Evolutionary conservation across 108 stramenopile genomes (phyloP), one percentile per base, ranked within the genome.

Genomic region (Asterionellopsis glacialis): DNA sequence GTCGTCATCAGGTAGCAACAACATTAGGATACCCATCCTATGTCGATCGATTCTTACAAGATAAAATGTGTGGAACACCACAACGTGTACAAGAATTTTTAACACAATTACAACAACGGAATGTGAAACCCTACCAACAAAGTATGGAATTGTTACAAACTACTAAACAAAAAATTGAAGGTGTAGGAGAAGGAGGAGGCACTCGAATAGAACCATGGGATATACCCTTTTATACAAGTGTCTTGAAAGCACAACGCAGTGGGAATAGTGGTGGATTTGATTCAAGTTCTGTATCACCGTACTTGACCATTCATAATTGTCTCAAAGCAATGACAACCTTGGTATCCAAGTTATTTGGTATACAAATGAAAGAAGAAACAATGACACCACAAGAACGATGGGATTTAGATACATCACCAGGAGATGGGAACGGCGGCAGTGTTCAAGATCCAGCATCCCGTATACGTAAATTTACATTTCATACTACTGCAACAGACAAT

Each of bases 201-300:
- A 23, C 40, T 12, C 14, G 27, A 10, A 65, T 93, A 22, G 72
- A 94, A 63, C 77, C 94, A 9, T 97, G 96, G 96, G 96, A 97
- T 68, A 57, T 95, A 0, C 73, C 83, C 1, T 95, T 70, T 71
- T 94, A 90, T 61, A 75, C 77, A 24, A 68, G 64, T 18, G 33
- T 82, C 7, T 14, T 92, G 28, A 83, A 89, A 62, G 71, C 83
- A 5, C 85, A 81, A 47, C 33, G 7, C 7, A 33, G 33, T 33
- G 33, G n/a, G n/a, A n/a, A n/a, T n/a, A n/a, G 33, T 33, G 51
- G 68, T 38, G 80, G 81, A n/a, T 63, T 72, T 43, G 81, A 74
- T 72, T 58, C 67, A 21, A 45, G 44, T 38, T 43, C 39, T 12
- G 19, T 82, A 42, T 67, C 76, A 13, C 60, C 55, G 14, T 97